These are phyloP conservation scores for Naumovozyma dairenensis DNA, from an alignment of 805 yeast genomes.

Conservation along the genomic window DNA sequence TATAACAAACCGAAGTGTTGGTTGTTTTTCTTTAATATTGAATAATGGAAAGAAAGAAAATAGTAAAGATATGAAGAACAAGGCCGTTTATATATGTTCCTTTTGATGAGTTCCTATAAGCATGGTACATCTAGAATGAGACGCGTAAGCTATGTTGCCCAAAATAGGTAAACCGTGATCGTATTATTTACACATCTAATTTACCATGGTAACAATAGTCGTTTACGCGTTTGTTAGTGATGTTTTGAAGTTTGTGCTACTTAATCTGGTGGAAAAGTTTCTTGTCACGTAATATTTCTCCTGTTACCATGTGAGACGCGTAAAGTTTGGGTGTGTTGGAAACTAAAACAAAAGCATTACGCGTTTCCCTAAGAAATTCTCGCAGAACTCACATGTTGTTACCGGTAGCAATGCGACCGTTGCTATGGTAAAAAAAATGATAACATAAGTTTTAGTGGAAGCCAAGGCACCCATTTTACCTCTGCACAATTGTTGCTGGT, in stretches of 20 bases:
- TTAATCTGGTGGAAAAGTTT: no score
- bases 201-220: neutral
- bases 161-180: neutral
- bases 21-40: neutral
- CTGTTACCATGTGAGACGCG: neutral
- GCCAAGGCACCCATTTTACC: no score
- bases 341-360: neutral
- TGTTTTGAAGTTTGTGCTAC: no score
- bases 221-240: no score
- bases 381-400: neutral
- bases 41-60: neutral
- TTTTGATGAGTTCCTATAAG: neutral
- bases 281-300: no score
- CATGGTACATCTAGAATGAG: no score
- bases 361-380: neutral
- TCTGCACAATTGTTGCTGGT: no score
- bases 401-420: constrained; percentile 1
- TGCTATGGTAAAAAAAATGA: neutral
- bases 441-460: no score
- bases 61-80: no score
- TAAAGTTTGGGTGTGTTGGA: no score
- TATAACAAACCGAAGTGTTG: neutral
- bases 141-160: neutral
- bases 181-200: neutral
- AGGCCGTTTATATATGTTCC: neutral